These are phyloP conservation scores for Suillus paluster DNA, from an alignment of 768 basidiomycete genomes.

Conservation along the genomic window DNA sequence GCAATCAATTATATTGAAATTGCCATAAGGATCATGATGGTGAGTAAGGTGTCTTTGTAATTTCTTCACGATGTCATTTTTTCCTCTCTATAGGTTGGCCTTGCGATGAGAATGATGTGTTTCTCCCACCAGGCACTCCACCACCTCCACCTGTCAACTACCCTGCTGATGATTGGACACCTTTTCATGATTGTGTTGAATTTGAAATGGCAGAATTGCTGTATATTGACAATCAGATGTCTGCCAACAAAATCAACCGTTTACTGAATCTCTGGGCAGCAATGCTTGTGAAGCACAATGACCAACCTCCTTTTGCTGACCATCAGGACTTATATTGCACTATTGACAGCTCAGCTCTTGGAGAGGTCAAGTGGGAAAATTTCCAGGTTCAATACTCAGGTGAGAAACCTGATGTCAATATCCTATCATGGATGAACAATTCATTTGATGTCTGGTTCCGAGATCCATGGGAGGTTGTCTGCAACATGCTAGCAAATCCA, in stretches of 20 bases:
- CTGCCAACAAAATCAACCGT: slow-evolving; percentile 24
- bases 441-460: slow-evolving; percentile 33
- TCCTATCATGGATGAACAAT: slow-evolving; percentile 31
- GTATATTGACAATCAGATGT: slow-evolving; percentile 26
- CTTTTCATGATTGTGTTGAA: slow-evolving; percentile 15
- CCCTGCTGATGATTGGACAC: slow-evolving; percentile 17
- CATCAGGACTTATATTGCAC: slow-evolving; percentile 25
- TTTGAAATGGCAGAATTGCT: slow-evolving; percentile 26
- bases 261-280: slow-evolving; percentile 31
- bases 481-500: slow-evolving; percentile 25
- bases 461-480: slow-evolving; percentile 19
- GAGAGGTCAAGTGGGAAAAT: slow-evolving; percentile 34
- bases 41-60: not conserved
- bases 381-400: slow-evolving; percentile 22
- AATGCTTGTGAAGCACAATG: slow-evolving; percentile 6
- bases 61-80: not conserved
- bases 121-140: slow-evolving; percentile 9
- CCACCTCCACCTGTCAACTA: not conserved
- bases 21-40: slow-evolving; percentile 3
- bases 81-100: slow-evolving; percentile 6
- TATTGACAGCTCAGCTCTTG: slow-evolving; percentile 30
- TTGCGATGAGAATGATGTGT: slow-evolving; percentile 10
- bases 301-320: slow-evolving; percentile 23
- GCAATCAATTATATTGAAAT: slow-evolving; percentile 2
- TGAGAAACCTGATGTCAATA: slow-evolving; percentile 14